Percentiles rank a stretch among this genome's conserved stretches.
Conservation (phyloP, 2,329 filamentous ascomycete genomes). For the Colletotrichum neosansevieriae region DNA sequence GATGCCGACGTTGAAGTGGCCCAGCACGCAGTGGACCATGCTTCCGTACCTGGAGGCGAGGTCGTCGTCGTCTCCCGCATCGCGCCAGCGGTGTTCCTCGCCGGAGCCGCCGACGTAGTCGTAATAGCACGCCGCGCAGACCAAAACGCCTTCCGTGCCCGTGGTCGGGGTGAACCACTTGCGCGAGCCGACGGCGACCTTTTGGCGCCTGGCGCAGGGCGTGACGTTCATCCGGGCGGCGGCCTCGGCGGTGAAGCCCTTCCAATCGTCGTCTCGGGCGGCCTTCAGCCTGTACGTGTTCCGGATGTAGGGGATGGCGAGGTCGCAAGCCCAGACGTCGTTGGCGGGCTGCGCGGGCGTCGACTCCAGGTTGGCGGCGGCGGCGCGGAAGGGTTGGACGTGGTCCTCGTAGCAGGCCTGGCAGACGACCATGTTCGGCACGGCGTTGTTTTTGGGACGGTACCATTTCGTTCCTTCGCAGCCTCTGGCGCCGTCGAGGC, state of each 20-base stretch:
- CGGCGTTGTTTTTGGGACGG: conserved; percentile 44
- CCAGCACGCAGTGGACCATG: conserved; percentile 46
- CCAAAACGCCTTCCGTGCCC: conserved; percentile 44
- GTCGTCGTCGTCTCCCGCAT: conserved; percentile 32
- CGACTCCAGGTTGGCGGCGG: conserved; percentile 46
- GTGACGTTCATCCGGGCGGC: conserved; percentile 45
- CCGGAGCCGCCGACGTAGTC: conserved; percentile 50
- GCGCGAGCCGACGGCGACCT: conserved; percentile 42
- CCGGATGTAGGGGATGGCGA: conserved; percentile 47
- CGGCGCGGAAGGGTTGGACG: conserved; percentile 47
- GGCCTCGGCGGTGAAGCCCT: conserved; percentile 48
- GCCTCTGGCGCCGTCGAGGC: conserved; percentile 37
- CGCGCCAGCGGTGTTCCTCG: conserved; percentile 45
- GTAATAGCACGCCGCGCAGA: conserved; percentile 54
- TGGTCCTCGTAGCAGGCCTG: conserved; percentile 54
- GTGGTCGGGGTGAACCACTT: conserved; percentile 50
- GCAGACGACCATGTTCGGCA: conserved; percentile 52
- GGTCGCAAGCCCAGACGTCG: conserved; percentile 52
- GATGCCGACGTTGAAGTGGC: conserved; percentile 47
- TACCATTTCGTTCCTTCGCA: conserved; percentile 50
- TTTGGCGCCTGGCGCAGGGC: conserved; percentile 45
- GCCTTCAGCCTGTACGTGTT: conserved; percentile 45
- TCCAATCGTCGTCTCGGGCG: conserved; percentile 46
- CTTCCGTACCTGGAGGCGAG: conserved; percentile 38
- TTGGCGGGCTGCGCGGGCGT: conserved; percentile 42